A percentile compares a stretch with the other conserved stretches of the same genome.
Conservation (phyloP, 2,329 filamentous ascomycete genomes). For the Colletotrichum eremochloae region DNA sequence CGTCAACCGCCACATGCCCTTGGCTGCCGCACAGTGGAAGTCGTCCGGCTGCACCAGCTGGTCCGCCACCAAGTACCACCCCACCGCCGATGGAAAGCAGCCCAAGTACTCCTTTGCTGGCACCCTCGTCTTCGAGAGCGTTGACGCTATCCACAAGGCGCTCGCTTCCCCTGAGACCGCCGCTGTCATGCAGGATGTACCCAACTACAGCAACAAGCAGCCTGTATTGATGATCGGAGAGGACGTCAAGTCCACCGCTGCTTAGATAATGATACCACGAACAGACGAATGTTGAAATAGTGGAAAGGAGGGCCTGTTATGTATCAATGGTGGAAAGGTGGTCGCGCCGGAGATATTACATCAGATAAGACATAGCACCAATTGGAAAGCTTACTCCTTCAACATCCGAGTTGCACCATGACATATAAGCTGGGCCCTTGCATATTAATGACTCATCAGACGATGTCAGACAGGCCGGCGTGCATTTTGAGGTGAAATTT, state of each 20-base stretch:
- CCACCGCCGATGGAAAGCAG: slow-evolving; percentile 26
- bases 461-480: accelerated
- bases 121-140: slow-evolving; percentile 26
- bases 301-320: not conserved
- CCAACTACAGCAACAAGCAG: slow-evolving; percentile 52
- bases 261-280: not conserved
- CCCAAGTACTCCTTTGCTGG: slow-evolving; percentile 35
- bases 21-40: slow-evolving; percentile 31
- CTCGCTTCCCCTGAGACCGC: slow-evolving; percentile 25
- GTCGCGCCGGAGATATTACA: not conserved
- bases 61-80: slow-evolving; percentile 30
- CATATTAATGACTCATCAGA: not conserved
- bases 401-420: too few relatives aligned
- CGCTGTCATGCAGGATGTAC: slow-evolving; percentile 32
- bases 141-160: slow-evolving; percentile 26
- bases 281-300: not conserved
- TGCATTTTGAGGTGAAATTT: not conserved
- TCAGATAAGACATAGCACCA: not conserved
- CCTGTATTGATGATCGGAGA: slow-evolving; percentile 50
- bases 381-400: not conserved
- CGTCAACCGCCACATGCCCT: slow-evolving; percentile 37
- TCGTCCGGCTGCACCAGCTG: slow-evolving; percentile 25
- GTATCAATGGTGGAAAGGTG: not conserved
- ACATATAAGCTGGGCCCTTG: not conserved
- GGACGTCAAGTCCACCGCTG: slow-evolving; percentile 1